A percentile compares a stretch with the other conserved stretches of the same genome.
phyloP scores from a whole-genome alignment of 2,329 filamentous ascomycete genomes.

The Coccinonectria pachysandricola region DNA sequence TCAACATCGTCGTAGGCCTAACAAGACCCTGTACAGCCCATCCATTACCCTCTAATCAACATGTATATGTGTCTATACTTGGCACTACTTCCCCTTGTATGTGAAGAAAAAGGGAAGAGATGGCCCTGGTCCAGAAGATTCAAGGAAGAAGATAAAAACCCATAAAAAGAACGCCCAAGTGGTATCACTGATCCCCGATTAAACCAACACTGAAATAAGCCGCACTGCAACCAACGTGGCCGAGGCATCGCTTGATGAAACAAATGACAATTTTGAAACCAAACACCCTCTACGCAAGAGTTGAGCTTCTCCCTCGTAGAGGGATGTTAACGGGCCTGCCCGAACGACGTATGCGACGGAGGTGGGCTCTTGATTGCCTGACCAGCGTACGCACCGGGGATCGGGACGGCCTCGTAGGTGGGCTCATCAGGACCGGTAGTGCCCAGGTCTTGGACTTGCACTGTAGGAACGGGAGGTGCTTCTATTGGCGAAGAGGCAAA shows the following conservation, averaged over 20 bases:
- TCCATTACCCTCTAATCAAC: too few species aligned
- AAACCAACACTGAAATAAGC: conserved; percentile 4
- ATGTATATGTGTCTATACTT: too few species aligned
- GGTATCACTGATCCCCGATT: conserved; percentile 8
- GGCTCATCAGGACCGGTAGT: conserved; percentile 68
- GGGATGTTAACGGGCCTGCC: conserved; percentile 23
- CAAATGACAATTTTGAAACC: conserved; percentile 7
- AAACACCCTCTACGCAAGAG: conserved; percentile 3
- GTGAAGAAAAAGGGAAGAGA: conserved; percentile 1
- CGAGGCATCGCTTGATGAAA: conserved; percentile 5
- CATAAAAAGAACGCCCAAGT: conserved; percentile 7
- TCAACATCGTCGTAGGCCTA: too few species aligned
- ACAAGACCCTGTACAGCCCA: too few species aligned
- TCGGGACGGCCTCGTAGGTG: conserved; percentile 76
- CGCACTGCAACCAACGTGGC: conserved; percentile 3
- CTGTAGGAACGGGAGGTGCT: conserved; percentile 23
- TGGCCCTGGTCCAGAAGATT: conserved; percentile 6
- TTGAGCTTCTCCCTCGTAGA: too few species aligned
- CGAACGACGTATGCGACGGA: conserved; percentile 34
- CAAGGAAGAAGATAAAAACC: conserved; percentile 2
- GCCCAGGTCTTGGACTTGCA: conserved; percentile 52
- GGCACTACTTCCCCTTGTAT: too few species aligned
- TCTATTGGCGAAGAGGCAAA: conserved; percentile 44
- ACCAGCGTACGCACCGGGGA: conserved; percentile 70
- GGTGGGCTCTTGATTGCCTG: conserved; percentile 43